Base-by-base conservation (phyloP, 371 early-diverging fungal species). In the Funneliformis caledonium region DNA sequence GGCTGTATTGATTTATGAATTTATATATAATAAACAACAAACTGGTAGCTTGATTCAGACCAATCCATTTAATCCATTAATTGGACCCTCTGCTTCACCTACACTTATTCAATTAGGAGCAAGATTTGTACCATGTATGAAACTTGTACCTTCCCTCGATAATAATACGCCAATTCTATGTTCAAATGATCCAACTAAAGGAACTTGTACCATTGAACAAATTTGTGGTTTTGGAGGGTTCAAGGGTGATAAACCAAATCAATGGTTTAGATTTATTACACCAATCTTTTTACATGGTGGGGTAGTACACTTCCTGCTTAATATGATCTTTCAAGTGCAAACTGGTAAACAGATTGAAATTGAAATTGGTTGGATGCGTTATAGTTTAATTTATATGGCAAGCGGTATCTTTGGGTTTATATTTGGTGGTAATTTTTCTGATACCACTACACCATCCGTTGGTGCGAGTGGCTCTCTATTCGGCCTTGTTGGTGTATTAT, bases 201-300 rank as follows among this genome's bases (percentile, higher is more conserved):
- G 4, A 19, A 42, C 11, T 8, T 92, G 91, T 81, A 85, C 86
- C 0, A 75, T 92, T 7, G 86, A 88, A 26, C 83, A 88, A 11
- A 72, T 90, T 14, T 92, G 92, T 85, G 92, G 90, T 10, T 88
- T 91, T 72, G 87, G 72, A 26, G 72, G 72, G 14, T 84, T 91
- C 82, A 33, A 73, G 64, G 64, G 79, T 37, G 72, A 82, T 61
- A 19, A 78, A 75, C 89, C 93, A 2, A 82, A 94, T 82, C 96
- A 96, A 81, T 92, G 93, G 88, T 96, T 88, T 83, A 88, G 96
- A n/a, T 93, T 96, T 76, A 85, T 96, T 59, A 81, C 89, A 7
- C 93, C 97, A n/a, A 92, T 96, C 48, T 94, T 95, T 81, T 85
- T 97, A 82, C 97, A 97, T 85, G 96, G 91, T 42, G 96, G 96